These are phyloP conservation scores for Aspergillus brasiliensis DNA, from an alignment of 2,329 filamentous ascomycete species.

Conservation along the genomic window DNA sequence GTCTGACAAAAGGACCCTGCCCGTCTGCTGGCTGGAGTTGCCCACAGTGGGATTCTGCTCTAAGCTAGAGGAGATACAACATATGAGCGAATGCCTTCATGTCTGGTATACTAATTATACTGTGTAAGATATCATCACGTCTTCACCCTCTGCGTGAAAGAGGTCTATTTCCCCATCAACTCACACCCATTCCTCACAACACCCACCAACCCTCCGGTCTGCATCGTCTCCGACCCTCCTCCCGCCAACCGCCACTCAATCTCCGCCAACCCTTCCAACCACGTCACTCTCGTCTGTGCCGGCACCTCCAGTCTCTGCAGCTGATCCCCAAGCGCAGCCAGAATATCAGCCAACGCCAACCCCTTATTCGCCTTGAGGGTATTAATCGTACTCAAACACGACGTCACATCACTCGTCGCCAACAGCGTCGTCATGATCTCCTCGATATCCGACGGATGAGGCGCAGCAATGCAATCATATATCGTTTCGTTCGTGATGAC, in stretches of 20 bases:
- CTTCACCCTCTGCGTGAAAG: no score
- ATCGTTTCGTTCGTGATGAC: slow-evolving; percentile 89
- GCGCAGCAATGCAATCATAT: slow-evolving; percentile 95
- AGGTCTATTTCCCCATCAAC: slow-evolving; percentile 53
- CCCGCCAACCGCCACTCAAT: slow-evolving; percentile 90
- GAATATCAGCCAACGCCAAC: slow-evolving; percentile 87
- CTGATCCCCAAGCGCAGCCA: slow-evolving; percentile 83
- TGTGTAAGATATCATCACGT: no score
- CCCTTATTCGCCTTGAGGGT: slow-evolving; percentile 83
- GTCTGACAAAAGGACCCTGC: no score
- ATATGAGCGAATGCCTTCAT: no score
- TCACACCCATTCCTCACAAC: slow-evolving; percentile 86
- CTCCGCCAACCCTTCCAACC: slow-evolving; percentile 88
- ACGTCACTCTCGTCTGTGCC: slow-evolving; percentile 82
- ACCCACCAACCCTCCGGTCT: slow-evolving; percentile 90
- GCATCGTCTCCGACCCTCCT: slow-evolving; percentile 81
- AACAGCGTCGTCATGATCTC: slow-evolving; percentile 83
- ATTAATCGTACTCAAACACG: slow-evolving; percentile 84
- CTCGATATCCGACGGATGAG: slow-evolving; percentile 83
- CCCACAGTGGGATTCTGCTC: no score
- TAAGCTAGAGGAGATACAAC: no score
- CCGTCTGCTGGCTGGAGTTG: no score
- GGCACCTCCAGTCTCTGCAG: slow-evolving; percentile 80
- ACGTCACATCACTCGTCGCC: slow-evolving; percentile 81
- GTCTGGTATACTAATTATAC: no score